Base-by-base conservation (phyloP, 495 filamentous ascomycete genomes). In the Copromyces sp. region DNA sequence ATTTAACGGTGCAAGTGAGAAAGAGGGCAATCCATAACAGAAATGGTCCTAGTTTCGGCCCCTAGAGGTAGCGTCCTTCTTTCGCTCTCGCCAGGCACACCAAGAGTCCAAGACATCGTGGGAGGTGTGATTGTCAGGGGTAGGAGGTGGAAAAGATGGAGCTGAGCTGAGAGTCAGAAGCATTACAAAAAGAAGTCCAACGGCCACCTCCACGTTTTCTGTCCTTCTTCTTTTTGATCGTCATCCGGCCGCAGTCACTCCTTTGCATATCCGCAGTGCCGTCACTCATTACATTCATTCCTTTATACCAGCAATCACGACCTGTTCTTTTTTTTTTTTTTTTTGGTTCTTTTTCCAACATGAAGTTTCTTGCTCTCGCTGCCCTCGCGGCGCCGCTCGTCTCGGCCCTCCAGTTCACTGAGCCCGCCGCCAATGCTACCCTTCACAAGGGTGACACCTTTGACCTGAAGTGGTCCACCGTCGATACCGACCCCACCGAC, bases 401-500 rank as follows among this genome's bases (percentile, higher is more conserved):
- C 17, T 77, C 80, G 24, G 80, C 80, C 74, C 75, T 81, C 37
- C 59, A 77, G 45, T 80, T 81, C 71, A 68, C 65, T 17, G 69
- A 40, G 14, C 80, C 79, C 17, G 44, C 44, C 16, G 70, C 74
- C 70, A 80, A 81, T 78, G 70, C 78, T 0, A 84, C 82, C 74
- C 71, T 82, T 61, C 69, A 76, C 39, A 83, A 83, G 73, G 84
- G 84, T 29, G 75, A 78, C 39, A 76, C 74, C 38, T 69, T 78
- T 74, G 74, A 70, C 11, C 78, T 86, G 45, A 76, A 76, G 20
- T 86, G 84, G 84, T 73, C 75, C 69, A 81, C 78, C 61, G 84
- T 86, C 72, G 83, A 86, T 77, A 86, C 84, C 17, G 84, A 86
- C 74, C 82, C 84, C 16, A 71, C 75, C 70, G 65, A 40, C 69